Base-by-base conservation (phyloP, 345 rosid genomes). In the Moricandia arvensis region DNA sequence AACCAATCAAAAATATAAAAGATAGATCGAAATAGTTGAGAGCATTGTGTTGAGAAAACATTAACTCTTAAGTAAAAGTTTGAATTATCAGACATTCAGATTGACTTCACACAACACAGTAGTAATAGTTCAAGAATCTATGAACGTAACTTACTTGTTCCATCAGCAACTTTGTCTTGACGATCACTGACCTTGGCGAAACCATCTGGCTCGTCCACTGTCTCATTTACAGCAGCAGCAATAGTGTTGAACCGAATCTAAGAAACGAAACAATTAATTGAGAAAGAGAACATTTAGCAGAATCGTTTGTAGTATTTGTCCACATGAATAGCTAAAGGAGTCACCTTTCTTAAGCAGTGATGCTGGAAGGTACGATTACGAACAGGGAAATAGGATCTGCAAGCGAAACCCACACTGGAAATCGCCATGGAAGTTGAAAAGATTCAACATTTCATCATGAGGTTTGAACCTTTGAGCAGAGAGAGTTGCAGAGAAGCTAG, bases 261-360 rank as follows among this genome's bases (percentile, higher is more conserved):
- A 55, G 37, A 61, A 59, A 13, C n/a, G 31, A 78, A 43, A 30
- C 27, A 78, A 63, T 16, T 7, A 43, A 65, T 72, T 8, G 11
- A 33, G 24, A 6, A 45, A 53, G 7, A 18, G 37, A 60, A 34
- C 9, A 58, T 66, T 17, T 10, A 69, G 16, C 26, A 69, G 35
- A 30, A 55, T 26, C 13, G 30, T 30, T 4, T 21, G 66, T 29
- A 4, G 8, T 45, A 33, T 10, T 13, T 12, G 38, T 47, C 49
- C 73, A 18, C 17, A 2, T 21, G 17, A 8, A 30, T 21, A 73
- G 68, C 37, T 31, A 65, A 65, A 62, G 45, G 74, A 73, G 54
- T 69, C 70, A 90, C 92, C 85, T 80, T 83, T 79, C 81, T 76
- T 59, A 89, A 49, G 77, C 85, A 79, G 74, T 41, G 75, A 66